Evolutionary conservation across 805 yeast species (phyloP), one percentile per base, ranked within the genome.

Genomic region (Myxozyma nipponensis): DNA sequence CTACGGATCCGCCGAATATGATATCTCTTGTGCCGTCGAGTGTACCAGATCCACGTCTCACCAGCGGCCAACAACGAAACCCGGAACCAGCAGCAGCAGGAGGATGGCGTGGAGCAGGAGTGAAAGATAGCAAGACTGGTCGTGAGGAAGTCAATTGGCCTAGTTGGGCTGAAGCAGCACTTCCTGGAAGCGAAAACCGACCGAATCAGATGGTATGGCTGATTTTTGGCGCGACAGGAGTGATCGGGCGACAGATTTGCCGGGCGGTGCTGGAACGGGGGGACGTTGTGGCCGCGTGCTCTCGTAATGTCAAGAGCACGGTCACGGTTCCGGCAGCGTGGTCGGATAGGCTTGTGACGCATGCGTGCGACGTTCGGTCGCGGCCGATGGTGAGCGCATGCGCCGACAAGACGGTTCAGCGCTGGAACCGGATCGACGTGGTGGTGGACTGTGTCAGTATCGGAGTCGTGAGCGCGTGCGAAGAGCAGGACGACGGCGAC

Each of bases 181-280:
- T n/a, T n/a, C 47, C 54, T n/a, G 15, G 36, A 23, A 28, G 26
- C 35, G 32, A n/a, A 9, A 22, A 25, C 19, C 32, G 49, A 19
- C 18, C 46, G 22, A 49, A 47, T 25, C 57, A 55, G 44, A 45
- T 37, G n/a, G 59, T 56, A 17, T 56, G 59, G 59, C 39, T 56
- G 39, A 56, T 61, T 32, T 53, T 59, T 44, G 64, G 64, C 13
- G 64, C 60, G n/a, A 57, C 64, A 4, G 64, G 64, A 6, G 60
- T 50, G 44, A 41, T 59, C 32, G 63, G 64, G 10, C 45, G 59
- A 19, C 54, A 52, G 25, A 47, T 61, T 13, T 55, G 60, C 26
- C 53, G 60, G 24, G 26, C 51, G 6, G 63, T 54, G 21, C 44
- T 61, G 23, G 54, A 45, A 24, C 59, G 57, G 9, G 63, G 64